These are phyloP conservation scores for Aspergillus leporis DNA, from an alignment of 495 filamentous ascomycete genomes.

Conservation along the genomic window DNA sequence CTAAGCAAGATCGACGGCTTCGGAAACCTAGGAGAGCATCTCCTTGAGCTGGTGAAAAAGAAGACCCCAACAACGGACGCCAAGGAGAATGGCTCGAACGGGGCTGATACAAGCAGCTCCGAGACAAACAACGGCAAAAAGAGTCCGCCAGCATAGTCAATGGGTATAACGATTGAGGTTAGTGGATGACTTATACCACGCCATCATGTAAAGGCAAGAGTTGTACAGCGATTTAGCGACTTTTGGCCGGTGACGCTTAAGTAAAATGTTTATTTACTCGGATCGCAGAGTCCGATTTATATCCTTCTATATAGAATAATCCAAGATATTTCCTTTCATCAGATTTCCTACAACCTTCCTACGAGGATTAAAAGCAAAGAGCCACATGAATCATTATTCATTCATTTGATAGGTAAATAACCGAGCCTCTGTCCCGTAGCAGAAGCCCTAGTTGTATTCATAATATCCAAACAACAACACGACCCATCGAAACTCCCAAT, in stretches of 20 bases:
- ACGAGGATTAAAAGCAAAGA: not conserved
- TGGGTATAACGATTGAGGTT: not conserved
- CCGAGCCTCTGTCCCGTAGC: not conserved
- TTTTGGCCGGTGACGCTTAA: not conserved
- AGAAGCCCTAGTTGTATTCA: not conserved
- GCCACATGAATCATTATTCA: not conserved
- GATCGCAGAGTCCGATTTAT: conserved; percentile 1
- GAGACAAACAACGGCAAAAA: conserved; percentile 6
- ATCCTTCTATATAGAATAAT: conserved; percentile 9
- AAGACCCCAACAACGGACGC: conserved; percentile 46
- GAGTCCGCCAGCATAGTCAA: not conserved
- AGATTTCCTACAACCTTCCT: not conserved
- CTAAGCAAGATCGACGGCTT: conserved; percentile 81
- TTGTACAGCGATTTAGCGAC: conserved; percentile 7
- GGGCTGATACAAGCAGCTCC: not conserved
- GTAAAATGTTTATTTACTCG: not conserved
- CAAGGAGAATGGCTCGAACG: conserved; percentile 5
- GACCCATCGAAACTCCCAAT: not conserved
- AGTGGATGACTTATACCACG: not conserved
- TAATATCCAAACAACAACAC: too few species aligned
- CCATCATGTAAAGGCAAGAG: not conserved
- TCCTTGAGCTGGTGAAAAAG: conserved; percentile 65
- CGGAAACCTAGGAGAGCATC: conserved; percentile 64
- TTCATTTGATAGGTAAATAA: not conserved
- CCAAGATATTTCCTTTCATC: not conserved